These are phyloP conservation scores for Leccinum ochraceum DNA, from an alignment of 768 basidiomycete genomes.

Conservation along the genomic window DNA sequence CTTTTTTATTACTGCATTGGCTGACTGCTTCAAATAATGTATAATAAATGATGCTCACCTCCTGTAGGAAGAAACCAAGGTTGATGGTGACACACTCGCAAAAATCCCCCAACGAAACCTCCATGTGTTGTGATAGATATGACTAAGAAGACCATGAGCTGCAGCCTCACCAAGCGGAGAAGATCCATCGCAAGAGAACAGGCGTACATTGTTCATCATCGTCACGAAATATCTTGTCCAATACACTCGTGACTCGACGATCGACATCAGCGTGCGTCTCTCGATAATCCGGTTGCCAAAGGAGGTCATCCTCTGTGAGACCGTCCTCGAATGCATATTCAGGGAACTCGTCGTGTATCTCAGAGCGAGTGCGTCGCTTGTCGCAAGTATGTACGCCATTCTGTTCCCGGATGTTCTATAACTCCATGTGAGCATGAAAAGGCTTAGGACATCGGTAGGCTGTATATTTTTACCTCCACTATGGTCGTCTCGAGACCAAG, in stretches of 20 bases:
- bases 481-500: constrained; percentile 37
- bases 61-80: constrained; percentile 58
- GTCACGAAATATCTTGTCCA: constrained; percentile 55
- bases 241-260: constrained; percentile 29
- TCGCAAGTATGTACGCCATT: constrained; percentile 71
- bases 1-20: constrained; percentile 8
- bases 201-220: constrained; percentile 45
- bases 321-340: constrained; percentile 51
- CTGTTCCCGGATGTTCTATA: constrained; percentile 63
- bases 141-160: constrained; percentile 37
- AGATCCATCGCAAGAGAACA: neutral
- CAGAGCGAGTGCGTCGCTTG: constrained; percentile 50
- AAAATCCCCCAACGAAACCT: constrained; percentile 59
- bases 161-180: neutral
- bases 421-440: neutral
- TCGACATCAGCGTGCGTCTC: constrained; percentile 8
- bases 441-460: neutral
- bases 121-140: constrained; percentile 68
- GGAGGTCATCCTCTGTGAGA: constrained; percentile 59
- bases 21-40: neutral
- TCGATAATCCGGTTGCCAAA: constrained; percentile 43
- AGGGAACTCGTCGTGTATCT: constrained; percentile 41
- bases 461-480: constrained; percentile 40
- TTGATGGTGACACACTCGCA: constrained; percentile 46
- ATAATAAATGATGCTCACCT: constrained; percentile 43